phyloP scores from a whole-genome alignment of 306 rosid genomes.

The Senna siamea region DNA sequence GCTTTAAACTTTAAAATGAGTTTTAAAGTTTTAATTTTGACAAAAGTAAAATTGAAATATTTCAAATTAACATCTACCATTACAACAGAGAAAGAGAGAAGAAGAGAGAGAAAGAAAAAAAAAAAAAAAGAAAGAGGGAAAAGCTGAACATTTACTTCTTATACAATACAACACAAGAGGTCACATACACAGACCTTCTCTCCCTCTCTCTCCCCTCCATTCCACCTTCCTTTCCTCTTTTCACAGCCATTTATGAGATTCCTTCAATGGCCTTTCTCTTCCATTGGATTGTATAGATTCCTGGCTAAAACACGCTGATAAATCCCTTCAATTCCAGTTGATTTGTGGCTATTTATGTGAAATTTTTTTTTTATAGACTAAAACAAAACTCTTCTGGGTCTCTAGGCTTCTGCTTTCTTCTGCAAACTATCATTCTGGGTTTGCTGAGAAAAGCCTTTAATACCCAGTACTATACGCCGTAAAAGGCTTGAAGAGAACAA shows the following conservation, averaged over 20 bases:
- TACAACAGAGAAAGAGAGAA: slow-evolving; percentile 2
- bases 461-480: slow-evolving; percentile 46
- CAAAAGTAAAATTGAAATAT: slow-evolving; percentile 40
- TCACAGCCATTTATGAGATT: slow-evolving; percentile 83
- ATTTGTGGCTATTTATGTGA: slow-evolving; percentile 52
- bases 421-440: slow-evolving; percentile 62
- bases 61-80: slow-evolving; percentile 44
- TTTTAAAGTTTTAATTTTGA: slow-evolving; percentile 3
- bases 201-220: slow-evolving; percentile 55
- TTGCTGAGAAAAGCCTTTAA: slow-evolving; percentile 54
- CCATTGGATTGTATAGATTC: slow-evolving; percentile 73
- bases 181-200: slow-evolving; percentile 59
- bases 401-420: slow-evolving; percentile 61
- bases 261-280: slow-evolving; percentile 73
- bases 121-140: slow-evolving; percentile 24
- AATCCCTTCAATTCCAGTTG: slow-evolving; percentile 60
- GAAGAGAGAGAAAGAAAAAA: background rate
- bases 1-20: background rate
- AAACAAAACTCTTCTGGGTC: slow-evolving; percentile 72
- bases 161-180: slow-evolving; percentile 67
- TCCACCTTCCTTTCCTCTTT: slow-evolving; percentile 73
- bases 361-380: slow-evolving; percentile 46
- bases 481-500: slow-evolving; percentile 46
- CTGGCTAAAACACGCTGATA: slow-evolving; percentile 53
- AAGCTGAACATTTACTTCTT: slow-evolving; percentile 71